Percentiles rank a stretch among this genome's conserved stretches.
Evolutionary conservation across 192 early-diverging fungal genomes (phyloP).

Genomic region (Coemansia furcata): DNA sequence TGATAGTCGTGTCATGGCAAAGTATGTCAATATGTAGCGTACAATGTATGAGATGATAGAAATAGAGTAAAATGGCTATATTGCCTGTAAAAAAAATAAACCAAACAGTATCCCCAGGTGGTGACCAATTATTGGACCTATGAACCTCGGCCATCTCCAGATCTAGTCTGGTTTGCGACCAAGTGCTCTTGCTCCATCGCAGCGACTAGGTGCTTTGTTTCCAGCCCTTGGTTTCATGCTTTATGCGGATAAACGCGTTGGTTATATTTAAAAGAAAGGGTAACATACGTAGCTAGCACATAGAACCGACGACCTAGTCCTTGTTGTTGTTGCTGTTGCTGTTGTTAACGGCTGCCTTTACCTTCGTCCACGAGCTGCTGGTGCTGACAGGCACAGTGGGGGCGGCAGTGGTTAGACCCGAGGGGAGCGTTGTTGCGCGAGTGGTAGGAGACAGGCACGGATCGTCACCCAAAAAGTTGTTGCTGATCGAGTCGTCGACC

Average conservation of each 20-base stretch:
- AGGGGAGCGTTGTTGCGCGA: slow-evolving; percentile 29
- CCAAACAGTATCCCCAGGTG: no score
- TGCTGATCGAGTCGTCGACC: neutral
- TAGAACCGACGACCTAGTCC: neutral
- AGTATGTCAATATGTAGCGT: neutral
- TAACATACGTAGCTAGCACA: neutral
- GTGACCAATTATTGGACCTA: no score
- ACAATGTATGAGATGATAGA: neutral
- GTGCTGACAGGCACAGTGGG: slow-evolving; percentile 40
- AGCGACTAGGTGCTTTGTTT: no score
- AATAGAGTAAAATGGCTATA: neutral
- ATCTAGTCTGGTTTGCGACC: no score
- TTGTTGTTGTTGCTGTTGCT: slow-evolving; percentile 6
- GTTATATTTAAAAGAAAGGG: no score
- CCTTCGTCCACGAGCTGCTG: slow-evolving; percentile 45
- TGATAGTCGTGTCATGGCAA: slow-evolving; percentile 57
- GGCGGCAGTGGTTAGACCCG: slow-evolving; percentile 25
- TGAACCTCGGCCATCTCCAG: no score
- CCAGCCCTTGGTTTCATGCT: no score
- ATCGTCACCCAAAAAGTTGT: slow-evolving; percentile 36
- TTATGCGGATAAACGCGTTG: no score
- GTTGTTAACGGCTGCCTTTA: slow-evolving; percentile 39
- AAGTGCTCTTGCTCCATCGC: no score
- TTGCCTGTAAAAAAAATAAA: no score
- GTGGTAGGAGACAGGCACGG: neutral